Evolutionary conservation across 2,329 filamentous ascomycete species (phyloP).

Genomic region (Immersiporthe knoxdaviesiana): DNA sequence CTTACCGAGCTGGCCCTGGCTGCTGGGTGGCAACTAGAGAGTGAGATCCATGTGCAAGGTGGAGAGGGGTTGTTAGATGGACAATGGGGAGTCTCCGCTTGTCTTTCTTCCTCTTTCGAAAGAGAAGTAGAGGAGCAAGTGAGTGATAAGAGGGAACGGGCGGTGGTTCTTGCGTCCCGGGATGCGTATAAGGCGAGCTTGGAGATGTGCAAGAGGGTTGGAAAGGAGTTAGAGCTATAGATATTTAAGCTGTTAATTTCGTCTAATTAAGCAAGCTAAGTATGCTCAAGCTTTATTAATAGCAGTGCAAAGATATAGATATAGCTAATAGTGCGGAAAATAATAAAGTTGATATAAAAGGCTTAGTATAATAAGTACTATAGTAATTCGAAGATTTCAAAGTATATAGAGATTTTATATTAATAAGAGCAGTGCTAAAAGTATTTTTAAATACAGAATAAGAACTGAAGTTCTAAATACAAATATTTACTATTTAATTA

Average conservation of each 20-base stretch:
- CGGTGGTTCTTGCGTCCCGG: constrained; percentile 28
- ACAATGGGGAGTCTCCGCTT: constrained; percentile 30
- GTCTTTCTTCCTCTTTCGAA: constrained; percentile 26
- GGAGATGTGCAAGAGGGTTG: constrained; percentile 27
- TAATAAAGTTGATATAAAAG: too few species aligned
- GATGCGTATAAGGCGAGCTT: constrained; percentile 30
- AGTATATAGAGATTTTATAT: too few species aligned
- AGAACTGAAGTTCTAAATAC: too few species aligned
- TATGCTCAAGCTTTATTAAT: too few species aligned
- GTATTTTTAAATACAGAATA: too few species aligned
- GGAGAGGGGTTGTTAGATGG: constrained; percentile 29
- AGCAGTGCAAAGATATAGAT: too few species aligned
- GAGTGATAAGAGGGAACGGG: constrained; percentile 28
- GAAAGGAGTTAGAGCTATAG: constrained; percentile 31
- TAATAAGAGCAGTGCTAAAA: too few species aligned
- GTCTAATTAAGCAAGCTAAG: too few species aligned
- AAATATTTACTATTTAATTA: too few species aligned
- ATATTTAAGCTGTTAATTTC: constrained; percentile 32
- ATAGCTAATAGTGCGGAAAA: too few species aligned
- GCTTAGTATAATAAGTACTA: constrained; percentile 18
- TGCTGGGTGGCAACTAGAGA: constrained; percentile 29
- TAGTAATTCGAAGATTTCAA: too few species aligned
- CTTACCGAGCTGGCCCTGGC: constrained; percentile 5
- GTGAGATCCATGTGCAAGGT: constrained; percentile 24
- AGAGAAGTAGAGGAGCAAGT: constrained; percentile 25